Percentiles rank a stretch among this genome's conserved stretches.
phyloP scores from a whole-genome alignment of 257 asterid species.

The Capsicum rhomboideum region DNA sequence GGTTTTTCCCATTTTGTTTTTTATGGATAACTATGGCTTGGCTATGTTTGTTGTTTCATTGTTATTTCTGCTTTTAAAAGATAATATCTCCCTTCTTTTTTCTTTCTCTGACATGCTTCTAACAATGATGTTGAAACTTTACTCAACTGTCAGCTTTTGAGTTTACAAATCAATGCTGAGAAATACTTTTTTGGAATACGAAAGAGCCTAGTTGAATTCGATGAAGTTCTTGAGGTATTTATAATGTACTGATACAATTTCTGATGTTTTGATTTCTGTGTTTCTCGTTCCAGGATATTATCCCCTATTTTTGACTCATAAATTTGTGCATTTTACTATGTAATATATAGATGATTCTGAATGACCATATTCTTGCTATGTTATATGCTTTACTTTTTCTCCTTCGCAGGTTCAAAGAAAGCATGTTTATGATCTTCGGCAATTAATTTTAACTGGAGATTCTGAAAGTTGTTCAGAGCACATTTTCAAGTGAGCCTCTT shows the following conservation, averaged over 20 bases:
- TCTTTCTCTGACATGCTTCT: neutral
- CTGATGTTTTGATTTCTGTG: neutral
- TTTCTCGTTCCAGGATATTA: neutral
- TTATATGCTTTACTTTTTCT: neutral
- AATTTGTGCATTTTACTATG: neutral
- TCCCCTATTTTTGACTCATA: constrained; percentile 1
- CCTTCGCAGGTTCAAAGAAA: constrained; percentile 82
- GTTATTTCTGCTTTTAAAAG: neutral
- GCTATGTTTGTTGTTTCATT: neutral
- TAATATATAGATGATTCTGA: neutral
- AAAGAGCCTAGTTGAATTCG: constrained; percentile 94
- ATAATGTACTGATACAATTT: neutral
- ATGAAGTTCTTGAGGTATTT: constrained; percentile 96
- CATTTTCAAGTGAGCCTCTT: constrained; percentile 65
- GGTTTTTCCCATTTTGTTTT: neutral
- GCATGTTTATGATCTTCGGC: constrained; percentile 95
- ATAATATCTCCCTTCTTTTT: neutral
- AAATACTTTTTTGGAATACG: constrained; percentile 83
- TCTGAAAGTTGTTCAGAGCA: constrained; percentile 84
- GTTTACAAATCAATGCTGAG: constrained; percentile 91
- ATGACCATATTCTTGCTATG: neutral
- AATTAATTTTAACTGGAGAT: constrained; percentile 72
- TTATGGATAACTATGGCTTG: neutral
- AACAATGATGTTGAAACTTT: neutral
- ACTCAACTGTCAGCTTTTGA: constrained; percentile 51